These are phyloP conservation scores for Conticribra guillardii DNA, from an alignment of 108 stramenopile genomes.

Conservation along the genomic window DNA sequence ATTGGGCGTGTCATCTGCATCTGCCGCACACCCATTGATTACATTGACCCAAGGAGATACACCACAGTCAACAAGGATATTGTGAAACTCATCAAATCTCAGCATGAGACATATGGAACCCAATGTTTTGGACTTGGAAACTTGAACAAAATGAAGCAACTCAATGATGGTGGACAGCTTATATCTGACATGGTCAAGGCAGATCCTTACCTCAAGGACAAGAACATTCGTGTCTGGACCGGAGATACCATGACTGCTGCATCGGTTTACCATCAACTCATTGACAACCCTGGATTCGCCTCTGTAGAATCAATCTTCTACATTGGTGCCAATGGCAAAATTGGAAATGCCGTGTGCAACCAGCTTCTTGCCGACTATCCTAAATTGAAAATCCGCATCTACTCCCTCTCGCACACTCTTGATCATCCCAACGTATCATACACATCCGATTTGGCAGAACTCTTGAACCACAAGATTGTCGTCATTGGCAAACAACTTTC, in stretches of 20 bases:
- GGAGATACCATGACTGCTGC: conserved; percentile 79
- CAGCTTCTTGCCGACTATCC: conserved; percentile 53
- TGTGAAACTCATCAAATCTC: conserved; percentile 55
- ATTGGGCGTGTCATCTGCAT: conserved; percentile 70
- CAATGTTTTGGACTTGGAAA: conserved; percentile 71
- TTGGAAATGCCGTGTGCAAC: conserved; percentile 71
- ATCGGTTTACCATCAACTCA: conserved; percentile 65
- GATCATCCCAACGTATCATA: conserved; percentile 76
- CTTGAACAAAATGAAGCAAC: conserved; percentile 82
- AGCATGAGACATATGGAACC: conserved; percentile 59
- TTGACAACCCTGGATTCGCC: conserved; percentile 60
- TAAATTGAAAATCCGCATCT: conserved; percentile 69
- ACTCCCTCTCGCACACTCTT: conserved; percentile 57
- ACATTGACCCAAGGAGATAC: conserved; percentile 60
- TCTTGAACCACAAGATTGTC: conserved; percentile 66
- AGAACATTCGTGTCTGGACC: conserved; percentile 72
- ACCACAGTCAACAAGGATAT: conserved; percentile 63
- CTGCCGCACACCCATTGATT: conserved; percentile 66
- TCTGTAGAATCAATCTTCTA: conserved; percentile 60
- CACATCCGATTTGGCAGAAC: conserved; percentile 60
- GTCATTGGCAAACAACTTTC: conserved; percentile 66
- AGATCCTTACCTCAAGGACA: conserved; percentile 65
- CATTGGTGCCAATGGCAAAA: conserved; percentile 77
- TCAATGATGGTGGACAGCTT: conserved; percentile 71
- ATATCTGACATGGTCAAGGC: conserved; percentile 67